A percentile compares a stretch with the other conserved stretches of the same genome.
Conservation (phyloP, 441 rosid genomes). For the Adansonia rubrostipa region DNA sequence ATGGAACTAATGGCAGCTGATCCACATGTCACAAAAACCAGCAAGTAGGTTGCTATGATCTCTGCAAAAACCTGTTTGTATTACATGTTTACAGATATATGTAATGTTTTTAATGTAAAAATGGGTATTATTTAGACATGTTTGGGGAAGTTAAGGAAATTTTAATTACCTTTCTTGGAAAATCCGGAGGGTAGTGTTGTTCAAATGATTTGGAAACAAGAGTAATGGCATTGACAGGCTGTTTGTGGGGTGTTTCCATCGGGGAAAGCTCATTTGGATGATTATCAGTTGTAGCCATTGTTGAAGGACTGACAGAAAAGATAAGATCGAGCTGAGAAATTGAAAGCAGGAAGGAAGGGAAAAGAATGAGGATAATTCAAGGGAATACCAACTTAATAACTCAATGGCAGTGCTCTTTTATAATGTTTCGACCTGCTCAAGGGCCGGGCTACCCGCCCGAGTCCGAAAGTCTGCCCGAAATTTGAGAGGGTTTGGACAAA, state of each 20-base stretch:
- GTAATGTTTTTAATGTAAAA: background rate
- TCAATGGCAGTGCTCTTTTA: background rate
- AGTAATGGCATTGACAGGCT: background rate
- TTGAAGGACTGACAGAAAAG: background rate
- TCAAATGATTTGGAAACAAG: slow-evolving; percentile 25
- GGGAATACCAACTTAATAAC: background rate
- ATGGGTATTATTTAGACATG: background rate
- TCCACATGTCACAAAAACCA: slow-evolving; percentile 68
- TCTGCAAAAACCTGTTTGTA: slow-evolving; percentile 53
- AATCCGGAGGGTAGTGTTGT: slow-evolving; percentile 45
- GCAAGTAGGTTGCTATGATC: slow-evolving; percentile 54
- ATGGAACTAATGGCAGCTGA: slow-evolving; percentile 44
- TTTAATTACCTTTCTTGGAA: slow-evolving; percentile 45
- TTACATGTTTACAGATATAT: background rate
- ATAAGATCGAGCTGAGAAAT: background rate
- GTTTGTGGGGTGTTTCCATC: slow-evolving; percentile 26
- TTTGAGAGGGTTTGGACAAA: too few relatives aligned
- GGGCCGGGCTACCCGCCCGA: too few relatives aligned
- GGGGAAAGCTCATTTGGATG: slow-evolving; percentile 20
- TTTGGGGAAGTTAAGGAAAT: background rate
- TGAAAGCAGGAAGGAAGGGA: background rate
- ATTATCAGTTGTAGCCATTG: slow-evolving; percentile 33
- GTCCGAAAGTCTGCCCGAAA: too few relatives aligned
- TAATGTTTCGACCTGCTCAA: slow-evolving; percentile 6
- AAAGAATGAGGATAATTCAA: background rate